Evolutionary conservation across 2,329 filamentous ascomycete species (phyloP).

Genomic region (Pseudogymnoascus sp.): DNA sequence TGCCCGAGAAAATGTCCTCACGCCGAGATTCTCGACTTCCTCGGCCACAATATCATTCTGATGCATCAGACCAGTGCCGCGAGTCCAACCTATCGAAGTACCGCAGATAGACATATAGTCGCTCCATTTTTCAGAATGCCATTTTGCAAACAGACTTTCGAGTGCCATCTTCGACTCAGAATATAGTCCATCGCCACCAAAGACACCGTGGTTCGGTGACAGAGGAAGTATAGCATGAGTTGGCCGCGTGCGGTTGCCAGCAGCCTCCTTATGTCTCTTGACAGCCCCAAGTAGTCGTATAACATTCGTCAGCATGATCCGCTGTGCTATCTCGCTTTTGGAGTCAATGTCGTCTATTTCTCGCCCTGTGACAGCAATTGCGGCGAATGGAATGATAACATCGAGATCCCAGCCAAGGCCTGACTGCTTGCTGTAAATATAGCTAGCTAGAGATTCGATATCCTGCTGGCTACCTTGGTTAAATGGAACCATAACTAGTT

Average conservation of each 20-base stretch:
- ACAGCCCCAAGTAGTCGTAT: constrained; percentile 34
- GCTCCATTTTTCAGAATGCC: constrained; percentile 32
- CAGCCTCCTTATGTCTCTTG: constrained; percentile 27
- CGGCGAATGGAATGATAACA: too few relatives aligned
- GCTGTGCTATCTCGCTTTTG: constrained; percentile 30
- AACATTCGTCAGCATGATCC: constrained; percentile 35
- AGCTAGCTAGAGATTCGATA: too few relatives aligned
- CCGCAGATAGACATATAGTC: constrained; percentile 35
- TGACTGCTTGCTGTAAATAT: too few relatives aligned
- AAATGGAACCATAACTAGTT: too few relatives aligned
- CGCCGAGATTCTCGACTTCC: constrained; percentile 31
- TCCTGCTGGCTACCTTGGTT: too few relatives aligned
- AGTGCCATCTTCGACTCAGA: constrained; percentile 38
- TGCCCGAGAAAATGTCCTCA: constrained; percentile 36
- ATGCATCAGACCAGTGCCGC: constrained; percentile 38
- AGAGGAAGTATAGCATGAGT: constrained; percentile 36
- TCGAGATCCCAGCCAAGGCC: too few relatives aligned
- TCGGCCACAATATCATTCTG: constrained; percentile 35
- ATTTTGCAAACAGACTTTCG: constrained; percentile 31
- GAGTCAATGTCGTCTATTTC: too few relatives aligned
- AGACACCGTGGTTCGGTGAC: constrained; percentile 38
- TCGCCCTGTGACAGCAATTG: too few relatives aligned
- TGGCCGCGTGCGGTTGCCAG: constrained; percentile 28
- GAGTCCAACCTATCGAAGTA: constrained; percentile 39
- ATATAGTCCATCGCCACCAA: constrained; percentile 39